These are phyloP conservation scores for Dactylonectria estremocensis DNA, from an alignment of 2,329 filamentous ascomycete genomes.

Conservation along the genomic window DNA sequence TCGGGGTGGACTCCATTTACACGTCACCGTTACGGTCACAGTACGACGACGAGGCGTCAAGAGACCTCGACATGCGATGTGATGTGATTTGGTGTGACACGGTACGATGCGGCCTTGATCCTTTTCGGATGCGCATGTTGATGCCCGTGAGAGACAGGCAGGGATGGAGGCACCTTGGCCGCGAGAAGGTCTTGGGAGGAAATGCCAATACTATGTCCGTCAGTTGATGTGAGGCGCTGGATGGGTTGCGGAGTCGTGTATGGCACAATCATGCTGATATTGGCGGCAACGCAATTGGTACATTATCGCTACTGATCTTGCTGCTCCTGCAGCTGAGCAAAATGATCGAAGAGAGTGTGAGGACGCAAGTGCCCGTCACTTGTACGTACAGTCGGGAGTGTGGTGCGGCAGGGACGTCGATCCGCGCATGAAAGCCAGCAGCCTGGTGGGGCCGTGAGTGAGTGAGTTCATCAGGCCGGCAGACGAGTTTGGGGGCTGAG, in stretches of 20 bases:
- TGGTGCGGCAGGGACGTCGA: conserved; percentile 39
- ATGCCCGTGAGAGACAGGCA: conserved; percentile 16
- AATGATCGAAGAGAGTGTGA: conserved; percentile 5
- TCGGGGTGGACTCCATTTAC: conserved; percentile 41
- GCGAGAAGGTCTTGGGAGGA: conserved; percentile 6
- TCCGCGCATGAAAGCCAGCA: conserved; percentile 37
- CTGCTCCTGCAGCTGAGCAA: conserved; percentile 10
- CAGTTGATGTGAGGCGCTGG: conserved; percentile 26
- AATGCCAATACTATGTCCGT: conserved; percentile 17
- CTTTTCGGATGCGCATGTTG: conserved; percentile 14
- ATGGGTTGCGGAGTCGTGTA: conserved; percentile 18
- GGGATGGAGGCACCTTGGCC: conserved; percentile 12
- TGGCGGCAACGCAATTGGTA: not conserved
- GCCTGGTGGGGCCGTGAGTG: conserved; percentile 29
- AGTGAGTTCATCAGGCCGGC: conserved; percentile 32
- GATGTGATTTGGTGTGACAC: conserved; percentile 32
- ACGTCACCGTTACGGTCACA: conserved; percentile 40
- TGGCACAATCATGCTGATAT: conserved; percentile 28
- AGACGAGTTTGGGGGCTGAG: conserved; percentile 27
- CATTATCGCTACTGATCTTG: conserved; percentile 8
- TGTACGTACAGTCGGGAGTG: not conserved
- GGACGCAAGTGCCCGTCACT: conserved; percentile 14
- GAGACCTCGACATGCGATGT: conserved; percentile 27
- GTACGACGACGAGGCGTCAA: conserved; percentile 22
- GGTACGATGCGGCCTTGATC: conserved; percentile 18